phyloP scores from a whole-genome alignment of 2,329 filamentous ascomycete species.

The Pseudomassariella vexata region DNA sequence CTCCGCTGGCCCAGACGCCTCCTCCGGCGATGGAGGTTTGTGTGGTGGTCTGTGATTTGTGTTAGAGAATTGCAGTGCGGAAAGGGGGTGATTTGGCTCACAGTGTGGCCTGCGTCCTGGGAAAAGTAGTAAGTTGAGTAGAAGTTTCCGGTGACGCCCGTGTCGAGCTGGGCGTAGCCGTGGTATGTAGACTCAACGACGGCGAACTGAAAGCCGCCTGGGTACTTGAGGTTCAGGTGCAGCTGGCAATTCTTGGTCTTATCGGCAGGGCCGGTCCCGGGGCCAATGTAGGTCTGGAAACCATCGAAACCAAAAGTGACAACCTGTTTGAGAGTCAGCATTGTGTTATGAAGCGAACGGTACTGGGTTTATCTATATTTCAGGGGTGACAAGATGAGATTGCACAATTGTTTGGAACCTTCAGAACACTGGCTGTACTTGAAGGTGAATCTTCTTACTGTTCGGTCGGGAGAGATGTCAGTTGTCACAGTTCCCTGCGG shows the following conservation, averaged over 20 bases:
- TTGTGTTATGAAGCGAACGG: no score
- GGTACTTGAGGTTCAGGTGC: constrained; percentile 39
- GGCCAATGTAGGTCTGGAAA: constrained; percentile 42
- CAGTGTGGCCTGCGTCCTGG: constrained; percentile 35
- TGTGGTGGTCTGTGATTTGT: constrained; percentile 29
- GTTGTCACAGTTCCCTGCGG: constrained; percentile 37
- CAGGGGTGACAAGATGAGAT: no score
- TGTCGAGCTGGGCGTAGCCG: constrained; percentile 40
- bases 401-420: constrained; percentile 5
- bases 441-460: constrained; percentile 28
- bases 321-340: no score
- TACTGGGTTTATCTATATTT: no score
- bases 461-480: constrained; percentile 34
- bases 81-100: constrained; percentile 10
- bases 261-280: constrained; percentile 27
- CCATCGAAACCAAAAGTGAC: constrained; percentile 41
- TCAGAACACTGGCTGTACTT: not conserved
- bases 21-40: constrained; percentile 36
- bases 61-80: no score
- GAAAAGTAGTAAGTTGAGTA: constrained; percentile 43
- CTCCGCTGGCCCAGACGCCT: constrained; percentile 32
- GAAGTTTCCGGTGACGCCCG: constrained; percentile 36
- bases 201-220: constrained; percentile 40
- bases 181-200: constrained; percentile 42
- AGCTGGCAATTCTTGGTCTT: constrained; percentile 43